Percentiles rank a stretch among this genome's conserved stretches.
Conservation (phyloP, 2,329 filamentous ascomycete genomes). For the Metarhizium album region DNA sequence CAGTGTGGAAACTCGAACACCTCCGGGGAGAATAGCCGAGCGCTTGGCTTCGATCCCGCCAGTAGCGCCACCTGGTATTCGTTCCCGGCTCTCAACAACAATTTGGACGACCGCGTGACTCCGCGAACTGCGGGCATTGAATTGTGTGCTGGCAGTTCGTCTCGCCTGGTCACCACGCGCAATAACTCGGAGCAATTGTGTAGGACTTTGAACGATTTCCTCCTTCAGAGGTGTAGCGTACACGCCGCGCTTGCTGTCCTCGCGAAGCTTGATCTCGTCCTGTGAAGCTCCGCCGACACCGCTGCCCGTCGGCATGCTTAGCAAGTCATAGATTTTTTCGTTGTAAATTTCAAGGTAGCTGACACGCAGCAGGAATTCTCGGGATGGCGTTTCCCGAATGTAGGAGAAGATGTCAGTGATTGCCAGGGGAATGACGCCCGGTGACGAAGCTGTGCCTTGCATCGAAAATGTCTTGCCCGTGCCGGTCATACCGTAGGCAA, state of each 20-base stretch:
- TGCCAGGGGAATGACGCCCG: conserved; percentile 90
- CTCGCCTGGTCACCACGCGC: conserved; percentile 86
- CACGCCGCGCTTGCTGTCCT: conserved; percentile 91
- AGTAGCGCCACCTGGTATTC: conserved; percentile 49
- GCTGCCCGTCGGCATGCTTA: conserved; percentile 59
- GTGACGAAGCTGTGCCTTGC: conserved; percentile 93
- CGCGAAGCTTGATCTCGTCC: conserved; percentile 93
- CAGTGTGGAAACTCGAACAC: conserved; percentile 87
- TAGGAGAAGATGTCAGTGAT: conserved; percentile 99
- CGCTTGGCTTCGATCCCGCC: conserved; percentile 42
- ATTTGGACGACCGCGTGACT: conserved; percentile 98
- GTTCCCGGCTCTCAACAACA: conserved; percentile 91
- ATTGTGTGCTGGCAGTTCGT: conserved; percentile 88
- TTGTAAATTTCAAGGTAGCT: conserved; percentile 99
- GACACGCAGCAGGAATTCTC: conserved; percentile 88
- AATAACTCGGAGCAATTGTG: conserved; percentile 88
- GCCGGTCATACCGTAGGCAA: conserved; percentile 98
- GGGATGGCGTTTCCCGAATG: conserved; percentile 88
- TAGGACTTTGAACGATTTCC: conserved; percentile 96
- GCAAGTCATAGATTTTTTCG: conserved; percentile 87
- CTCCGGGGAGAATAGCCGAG: conserved; percentile 64
- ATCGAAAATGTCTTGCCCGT: conserved; percentile 99
- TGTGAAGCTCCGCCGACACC: conserved; percentile 44
- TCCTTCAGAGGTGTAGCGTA: conserved; percentile 95
- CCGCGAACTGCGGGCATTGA: conserved; percentile 91